Evolutionary conservation across 106 monocot genomes (phyloP), one percentile per base, ranked within the genome.

Genomic region (Iris macrosiphon): DNA sequence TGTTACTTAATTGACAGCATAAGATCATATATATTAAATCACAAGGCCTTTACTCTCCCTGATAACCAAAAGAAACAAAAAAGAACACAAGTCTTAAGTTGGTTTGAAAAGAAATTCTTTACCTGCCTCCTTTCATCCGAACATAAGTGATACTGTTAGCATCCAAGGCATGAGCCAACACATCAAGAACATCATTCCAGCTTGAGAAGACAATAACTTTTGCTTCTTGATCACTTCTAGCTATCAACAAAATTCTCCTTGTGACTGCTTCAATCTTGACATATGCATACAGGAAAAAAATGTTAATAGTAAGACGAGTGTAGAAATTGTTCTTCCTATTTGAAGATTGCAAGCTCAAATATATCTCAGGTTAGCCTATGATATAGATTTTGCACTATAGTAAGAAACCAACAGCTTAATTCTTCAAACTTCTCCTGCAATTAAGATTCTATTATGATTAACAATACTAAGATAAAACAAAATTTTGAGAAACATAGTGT

Each of bases 71-170:
- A 27, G 7, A 49, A 4, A 14, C 15, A 49, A 29, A 29, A n/a
- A 29, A 2, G 29, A n/a, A n/a, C n/a, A n/a, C n/a, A n/a, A n/a
- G n/a, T n/a, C n/a, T n/a, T n/a, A n/a, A n/a, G n/a, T n/a, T n/a
- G n/a, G n/a, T 37, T 7, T 27, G 20, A 43, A 15, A 7, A 45
- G 18, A 55, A 2, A 49, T 10, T 21, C 40, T 53, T 14, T 82
- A 94, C 96, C 96, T 90, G 49, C 96, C 96, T 33, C 96, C 96
- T 73, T 96, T 96, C 96, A 96, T 96, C 14, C 96, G 82, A 31
- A 83, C 74, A 49, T 75, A 80, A 55, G 69, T 74, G 40, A 90
- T 73, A 52, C 28, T 20, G 32, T 96, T 96, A 53, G 82, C 77
- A 64, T 57, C 65, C 52, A 96, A 69, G 38, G 96, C 70, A 60